These are phyloP conservation scores for Aspergillus pseudoviridinutans DNA, from an alignment of 2,329 filamentous ascomycete genomes.

Conservation along the genomic window DNA sequence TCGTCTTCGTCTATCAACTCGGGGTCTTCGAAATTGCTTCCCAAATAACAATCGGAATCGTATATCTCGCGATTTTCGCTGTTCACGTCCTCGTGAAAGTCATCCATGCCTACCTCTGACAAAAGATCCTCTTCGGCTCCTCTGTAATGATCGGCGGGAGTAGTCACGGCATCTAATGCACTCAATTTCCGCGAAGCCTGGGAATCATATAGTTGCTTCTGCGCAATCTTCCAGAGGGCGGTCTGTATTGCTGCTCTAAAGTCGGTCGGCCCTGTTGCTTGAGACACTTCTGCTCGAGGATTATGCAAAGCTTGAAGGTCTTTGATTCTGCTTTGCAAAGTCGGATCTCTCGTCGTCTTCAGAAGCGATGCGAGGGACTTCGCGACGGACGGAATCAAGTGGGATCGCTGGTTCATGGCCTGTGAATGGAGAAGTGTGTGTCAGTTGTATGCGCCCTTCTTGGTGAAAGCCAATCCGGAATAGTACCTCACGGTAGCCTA, in stretches of 20 bases:
- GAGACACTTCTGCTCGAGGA: not conserved
- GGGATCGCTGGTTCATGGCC: slow-evolving; percentile 34
- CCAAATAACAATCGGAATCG: slow-evolving; percentile 3
- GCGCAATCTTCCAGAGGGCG: slow-evolving; percentile 31
- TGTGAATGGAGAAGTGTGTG: slow-evolving; percentile 10
- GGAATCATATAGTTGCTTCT: slow-evolving; percentile 20
- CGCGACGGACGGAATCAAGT: slow-evolving; percentile 31
- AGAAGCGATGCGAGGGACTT: slow-evolving; percentile 34
- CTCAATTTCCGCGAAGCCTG: slow-evolving; percentile 10
- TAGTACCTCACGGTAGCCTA: slow-evolving; percentile 28
- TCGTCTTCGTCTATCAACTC: not conserved
- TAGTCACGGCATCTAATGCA: not conserved
- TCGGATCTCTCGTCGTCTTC: slow-evolving; percentile 14
- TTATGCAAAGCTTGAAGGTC: slow-evolving; percentile 3
- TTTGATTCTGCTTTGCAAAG: slow-evolving; percentile 12
- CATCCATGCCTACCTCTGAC: slow-evolving; percentile 1
- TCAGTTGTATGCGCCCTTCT: not conserved
- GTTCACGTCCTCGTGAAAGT: not conserved
- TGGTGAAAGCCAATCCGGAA: not conserved
- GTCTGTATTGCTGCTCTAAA: slow-evolving; percentile 21
- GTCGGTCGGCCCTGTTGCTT: not conserved
- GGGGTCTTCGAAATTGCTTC: not conserved
- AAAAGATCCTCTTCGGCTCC: slow-evolving; percentile 1
- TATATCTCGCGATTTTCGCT: not conserved
- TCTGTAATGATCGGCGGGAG: not conserved